Base-by-base conservation (phyloP, 2,329 filamentous ascomycete genomes). In the Pseudogymnoascus sp. region DNA sequence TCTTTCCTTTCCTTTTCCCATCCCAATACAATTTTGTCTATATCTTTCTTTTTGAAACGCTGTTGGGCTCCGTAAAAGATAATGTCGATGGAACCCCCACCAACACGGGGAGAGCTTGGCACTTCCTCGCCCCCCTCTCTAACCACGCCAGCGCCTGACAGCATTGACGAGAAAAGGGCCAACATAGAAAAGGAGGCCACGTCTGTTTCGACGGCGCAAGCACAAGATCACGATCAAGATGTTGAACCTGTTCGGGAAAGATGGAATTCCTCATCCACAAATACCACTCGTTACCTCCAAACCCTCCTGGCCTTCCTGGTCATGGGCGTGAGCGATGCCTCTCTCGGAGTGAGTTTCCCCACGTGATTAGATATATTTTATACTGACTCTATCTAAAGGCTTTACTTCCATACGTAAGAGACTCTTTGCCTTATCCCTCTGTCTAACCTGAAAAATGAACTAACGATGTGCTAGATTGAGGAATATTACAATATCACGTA, bases 311-410 rank as follows among this genome's bases (percentile, higher is more conserved):
- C 81, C 4, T 85, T 90, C 67, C 75, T 86, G 18, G 77, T 89
- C 34, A 83, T 88, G 77, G 88, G 88, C 5, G 81, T 86, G 76
- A 88, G 88, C 69, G 88, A 91, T 74, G 87, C 82, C 8, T 83
- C 83, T 23, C 80, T 85, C 51, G 86, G 86, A 45, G 84, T 85
- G 77, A 72, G 80, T 78, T 23, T 21, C 34, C 39, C n/a, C 65
- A 71, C 60, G 60, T 60, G 8, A 45, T 54, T 54, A 72, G 62
- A 76, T 78, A 16, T 57, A 34, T 57, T 34, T 57, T 34, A 65
- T 63, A n/a, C 61, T 67, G 18, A 70, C 69, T 64, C 36, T 68
- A 67, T 37, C 64, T 66, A 21, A 61, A 82, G 77, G 77, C 80
- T 47, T 72, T 84, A 16, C 73, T 84, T 60, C 75, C 75, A 64